Conservation (phyloP, 2,329 filamentous ascomycete genomes). For the Colletotrichum simmondsii region DNA sequence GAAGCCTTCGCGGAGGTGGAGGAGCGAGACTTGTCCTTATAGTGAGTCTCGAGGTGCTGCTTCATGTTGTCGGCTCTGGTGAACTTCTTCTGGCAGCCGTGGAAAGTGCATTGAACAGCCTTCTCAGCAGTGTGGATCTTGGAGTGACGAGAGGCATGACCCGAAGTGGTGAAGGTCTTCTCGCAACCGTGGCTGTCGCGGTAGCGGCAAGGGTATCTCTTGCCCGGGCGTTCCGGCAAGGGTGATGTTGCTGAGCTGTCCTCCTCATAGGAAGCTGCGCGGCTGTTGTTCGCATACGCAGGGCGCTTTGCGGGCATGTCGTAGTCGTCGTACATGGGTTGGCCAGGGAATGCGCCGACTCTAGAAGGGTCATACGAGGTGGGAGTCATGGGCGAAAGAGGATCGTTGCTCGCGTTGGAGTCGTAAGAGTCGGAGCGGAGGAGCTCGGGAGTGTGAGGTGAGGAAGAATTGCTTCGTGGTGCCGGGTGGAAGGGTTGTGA, state of each 20-base stretch:
- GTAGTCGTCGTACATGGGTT: slow-evolving; percentile 39
- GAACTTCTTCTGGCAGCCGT: slow-evolving; percentile 82
- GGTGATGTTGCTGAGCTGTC: slow-evolving; percentile 56
- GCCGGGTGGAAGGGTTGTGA: slow-evolving; percentile 47
- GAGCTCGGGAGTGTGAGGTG: slow-evolving; percentile 66
- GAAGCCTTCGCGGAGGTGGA: slow-evolving; percentile 42
- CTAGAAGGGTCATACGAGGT: slow-evolving; percentile 56
- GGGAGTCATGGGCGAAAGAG: slow-evolving; percentile 67
- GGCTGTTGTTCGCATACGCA: slow-evolving; percentile 54
- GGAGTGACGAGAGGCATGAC: slow-evolving; percentile 85
- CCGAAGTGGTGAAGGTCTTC: slow-evolving; percentile 86
- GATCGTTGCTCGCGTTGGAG: slow-evolving; percentile 65
- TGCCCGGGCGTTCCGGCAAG: slow-evolving; percentile 61
- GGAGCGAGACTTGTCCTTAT: slow-evolving; percentile 67
- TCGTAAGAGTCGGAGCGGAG: slow-evolving; percentile 71
- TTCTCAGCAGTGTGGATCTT: slow-evolving; percentile 88
- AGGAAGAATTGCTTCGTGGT: slow-evolving; percentile 55
- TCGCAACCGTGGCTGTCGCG: slow-evolving; percentile 77
- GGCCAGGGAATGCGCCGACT: slow-evolving; percentile 43
- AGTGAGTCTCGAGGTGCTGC: slow-evolving; percentile 83
- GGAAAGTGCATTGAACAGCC: slow-evolving; percentile 74
- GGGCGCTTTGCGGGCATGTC: slow-evolving; percentile 51
- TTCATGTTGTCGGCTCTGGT: slow-evolving; percentile 90
- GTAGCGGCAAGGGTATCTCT: slow-evolving; percentile 80
- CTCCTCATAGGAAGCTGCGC: slow-evolving; percentile 63